A percentile compares a stretch with the other conserved stretches of the same genome.
Evolutionary conservation across 768 basidiomycete species (phyloP).

Genomic region (Suillus variegatus): DNA sequence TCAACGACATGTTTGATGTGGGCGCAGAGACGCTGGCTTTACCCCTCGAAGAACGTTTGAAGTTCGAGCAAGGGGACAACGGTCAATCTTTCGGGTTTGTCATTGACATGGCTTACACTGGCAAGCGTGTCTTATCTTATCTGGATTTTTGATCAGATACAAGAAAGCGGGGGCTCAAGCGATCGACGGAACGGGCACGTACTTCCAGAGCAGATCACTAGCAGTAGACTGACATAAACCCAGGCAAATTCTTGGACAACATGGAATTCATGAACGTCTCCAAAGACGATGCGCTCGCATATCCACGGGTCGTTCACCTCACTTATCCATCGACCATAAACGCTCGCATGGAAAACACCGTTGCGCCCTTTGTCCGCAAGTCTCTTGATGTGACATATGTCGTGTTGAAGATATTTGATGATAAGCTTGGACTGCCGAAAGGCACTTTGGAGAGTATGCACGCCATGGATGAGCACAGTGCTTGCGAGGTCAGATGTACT

Average conservation of each 20-base stretch:
- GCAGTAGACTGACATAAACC: not conserved
- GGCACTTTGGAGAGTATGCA: slow-evolving; percentile 50
- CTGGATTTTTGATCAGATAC: slow-evolving; percentile 38
- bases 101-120: not conserved
- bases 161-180: slow-evolving; percentile 66
- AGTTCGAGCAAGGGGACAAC: slow-evolving; percentile 43
- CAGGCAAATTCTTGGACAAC: slow-evolving; percentile 37
- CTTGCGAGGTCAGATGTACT: slow-evolving; percentile 59
- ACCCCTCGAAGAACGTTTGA: slow-evolving; percentile 42
- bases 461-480: slow-evolving; percentile 45
- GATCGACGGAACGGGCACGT: slow-evolving; percentile 55
- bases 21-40: slow-evolving; percentile 43
- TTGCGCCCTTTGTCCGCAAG: slow-evolving; percentile 59
- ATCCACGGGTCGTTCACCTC: slow-evolving; percentile 52
- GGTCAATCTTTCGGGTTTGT: slow-evolving; percentile 42
- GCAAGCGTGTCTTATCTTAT: not conserved
- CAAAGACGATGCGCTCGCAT: slow-evolving; percentile 68
- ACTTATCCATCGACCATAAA: slow-evolving; percentile 58
- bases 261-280: slow-evolving; percentile 68
- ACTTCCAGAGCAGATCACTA: slow-evolving; percentile 4
- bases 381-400: slow-evolving; percentile 57
- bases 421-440: slow-evolving; percentile 51
- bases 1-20: slow-evolving; percentile 42
- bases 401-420: slow-evolving; percentile 57
- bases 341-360: slow-evolving; percentile 47